Conservation (phyloP, 2,329 filamentous ascomycete species). For the Pestalotiopsis sp. region DNA sequence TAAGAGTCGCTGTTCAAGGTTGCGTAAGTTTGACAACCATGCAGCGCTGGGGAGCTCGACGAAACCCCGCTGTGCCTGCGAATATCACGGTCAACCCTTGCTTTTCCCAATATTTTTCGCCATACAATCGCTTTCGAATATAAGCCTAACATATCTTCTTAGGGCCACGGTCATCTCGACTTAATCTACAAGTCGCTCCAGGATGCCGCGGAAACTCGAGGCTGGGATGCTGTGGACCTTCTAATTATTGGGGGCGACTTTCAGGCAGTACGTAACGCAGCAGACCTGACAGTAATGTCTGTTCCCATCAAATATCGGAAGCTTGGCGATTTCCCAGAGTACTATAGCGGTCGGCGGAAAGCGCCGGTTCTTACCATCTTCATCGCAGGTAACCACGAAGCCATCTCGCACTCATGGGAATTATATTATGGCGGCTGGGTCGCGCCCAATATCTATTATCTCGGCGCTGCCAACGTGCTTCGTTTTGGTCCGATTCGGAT, state of each 20-base stretch:
- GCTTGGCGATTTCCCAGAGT: slow-evolving; percentile 90
- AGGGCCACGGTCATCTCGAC: slow-evolving; percentile 91
- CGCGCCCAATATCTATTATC: slow-evolving; percentile 94
- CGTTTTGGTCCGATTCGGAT: slow-evolving; percentile 86
- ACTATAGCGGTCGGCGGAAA: slow-evolving; percentile 76
- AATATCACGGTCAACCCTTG: not conserved
- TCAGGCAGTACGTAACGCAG: slow-evolving; percentile 86
- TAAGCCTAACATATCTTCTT: not conserved
- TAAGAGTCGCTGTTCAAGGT: slow-evolving; percentile 83
- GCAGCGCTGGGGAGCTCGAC: not conserved
- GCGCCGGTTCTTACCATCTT: slow-evolving; percentile 93
- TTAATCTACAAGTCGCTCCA: slow-evolving; percentile 84
- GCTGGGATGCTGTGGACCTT: slow-evolving; percentile 81
- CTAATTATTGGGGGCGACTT: slow-evolving; percentile 97
- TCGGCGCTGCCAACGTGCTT: slow-evolving; percentile 88
- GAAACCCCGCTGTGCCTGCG: not conserved
- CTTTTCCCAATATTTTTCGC: too few relatives aligned
- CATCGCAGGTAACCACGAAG: slow-evolving; percentile 93
- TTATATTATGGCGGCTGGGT: slow-evolving; percentile 97
- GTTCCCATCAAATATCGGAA: slow-evolving; percentile 85
- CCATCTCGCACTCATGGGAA: slow-evolving; percentile 85
- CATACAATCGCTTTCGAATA: not conserved
- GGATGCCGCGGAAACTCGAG: slow-evolving; percentile 66
- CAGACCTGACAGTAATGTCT: slow-evolving; percentile 85
- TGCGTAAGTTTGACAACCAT: slow-evolving; percentile 63